A percentile compares a stretch with the other conserved stretches of the same genome.
phyloP scores from a whole-genome alignment of 2,329 filamentous ascomycete genomes.

The Paramyrothecium roridum region DNA sequence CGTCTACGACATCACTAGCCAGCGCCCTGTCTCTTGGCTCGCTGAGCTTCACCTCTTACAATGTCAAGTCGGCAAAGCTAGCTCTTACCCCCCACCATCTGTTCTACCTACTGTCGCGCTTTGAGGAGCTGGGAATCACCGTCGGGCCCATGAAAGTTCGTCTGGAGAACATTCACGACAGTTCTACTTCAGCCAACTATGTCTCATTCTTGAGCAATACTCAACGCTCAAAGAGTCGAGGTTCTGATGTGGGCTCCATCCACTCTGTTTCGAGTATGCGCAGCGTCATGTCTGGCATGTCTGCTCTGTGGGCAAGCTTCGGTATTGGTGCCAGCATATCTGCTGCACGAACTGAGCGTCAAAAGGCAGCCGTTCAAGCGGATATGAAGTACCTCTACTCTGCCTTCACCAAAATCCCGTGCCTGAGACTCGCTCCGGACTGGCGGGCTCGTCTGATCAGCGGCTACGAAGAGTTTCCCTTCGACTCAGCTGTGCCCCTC shows the following conservation, averaged over 20 bases:
- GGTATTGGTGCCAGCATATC: constrained; percentile 78
- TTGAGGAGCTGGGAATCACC: constrained; percentile 85
- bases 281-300: constrained; percentile 97
- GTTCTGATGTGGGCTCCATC: constrained; percentile 84
- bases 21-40: constrained; percentile 84
- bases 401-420: constrained; percentile 97
- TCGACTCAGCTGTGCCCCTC: constrained; percentile 95
- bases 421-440: constrained; percentile 84
- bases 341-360: constrained; percentile 80
- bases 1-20: constrained; percentile 72
- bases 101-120: constrained; percentile 92
- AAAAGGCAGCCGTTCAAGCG: constrained; percentile 78
- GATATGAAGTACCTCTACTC: constrained; percentile 97
- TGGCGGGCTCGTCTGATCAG: constrained; percentile 85
- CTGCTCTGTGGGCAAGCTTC: constrained; percentile 84
- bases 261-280: constrained; percentile 95
- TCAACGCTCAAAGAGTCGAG: constrained; percentile 73
- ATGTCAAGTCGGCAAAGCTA: constrained; percentile 83
- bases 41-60: constrained; percentile 80
- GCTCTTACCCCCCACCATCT: constrained; percentile 94
- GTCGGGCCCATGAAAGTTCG: constrained; percentile 96
- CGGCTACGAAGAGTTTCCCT: constrained; percentile 96
- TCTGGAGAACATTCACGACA: constrained; percentile 89
- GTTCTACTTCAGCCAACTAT: constrained; percentile 83
- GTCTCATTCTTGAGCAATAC: constrained; percentile 85